Evolutionary conservation across 345 rosid genomes (phyloP).

Genomic region (Heritiera fomes): DNA sequence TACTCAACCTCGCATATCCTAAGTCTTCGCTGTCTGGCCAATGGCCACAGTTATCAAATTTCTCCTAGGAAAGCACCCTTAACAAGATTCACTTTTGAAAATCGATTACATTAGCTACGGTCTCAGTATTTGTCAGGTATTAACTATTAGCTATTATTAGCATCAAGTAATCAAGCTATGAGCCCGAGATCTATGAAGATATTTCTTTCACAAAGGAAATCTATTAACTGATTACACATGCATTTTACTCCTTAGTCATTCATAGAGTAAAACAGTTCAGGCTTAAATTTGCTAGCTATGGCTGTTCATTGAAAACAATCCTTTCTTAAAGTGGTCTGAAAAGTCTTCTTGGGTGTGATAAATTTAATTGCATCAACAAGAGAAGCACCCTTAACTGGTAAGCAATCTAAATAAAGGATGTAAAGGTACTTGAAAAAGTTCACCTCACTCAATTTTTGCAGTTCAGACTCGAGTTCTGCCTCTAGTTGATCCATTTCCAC

Average conservation of each 20-base stretch:
- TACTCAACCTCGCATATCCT: neutral
- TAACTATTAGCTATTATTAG: too few relatives aligned
- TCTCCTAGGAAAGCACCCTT: too few relatives aligned
- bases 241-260: neutral
- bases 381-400: neutral
- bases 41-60: too few relatives aligned
- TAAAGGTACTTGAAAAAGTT: conserved; percentile 24
- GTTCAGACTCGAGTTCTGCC: conserved; percentile 81
- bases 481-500: conserved; percentile 71
- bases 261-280: neutral
- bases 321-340: neutral
- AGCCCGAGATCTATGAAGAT: neutral
- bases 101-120: too few relatives aligned
- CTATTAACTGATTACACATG: neutral
- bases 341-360: neutral
- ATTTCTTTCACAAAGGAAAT: neutral
- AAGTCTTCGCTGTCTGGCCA: neutral
- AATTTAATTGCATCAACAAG: neutral
- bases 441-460: conserved; percentile 69
- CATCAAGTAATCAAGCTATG: too few relatives aligned
- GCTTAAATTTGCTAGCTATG: neutral
- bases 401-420: conserved; percentile 3
- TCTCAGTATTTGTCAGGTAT: too few relatives aligned
- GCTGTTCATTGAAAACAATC: neutral
- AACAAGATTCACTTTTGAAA: too few relatives aligned